Evolutionary conservation across 164 flowering plant species (phyloP), one percentile per base, ranked within the genome.

Genomic region (Berberis vulgaris): DNA sequence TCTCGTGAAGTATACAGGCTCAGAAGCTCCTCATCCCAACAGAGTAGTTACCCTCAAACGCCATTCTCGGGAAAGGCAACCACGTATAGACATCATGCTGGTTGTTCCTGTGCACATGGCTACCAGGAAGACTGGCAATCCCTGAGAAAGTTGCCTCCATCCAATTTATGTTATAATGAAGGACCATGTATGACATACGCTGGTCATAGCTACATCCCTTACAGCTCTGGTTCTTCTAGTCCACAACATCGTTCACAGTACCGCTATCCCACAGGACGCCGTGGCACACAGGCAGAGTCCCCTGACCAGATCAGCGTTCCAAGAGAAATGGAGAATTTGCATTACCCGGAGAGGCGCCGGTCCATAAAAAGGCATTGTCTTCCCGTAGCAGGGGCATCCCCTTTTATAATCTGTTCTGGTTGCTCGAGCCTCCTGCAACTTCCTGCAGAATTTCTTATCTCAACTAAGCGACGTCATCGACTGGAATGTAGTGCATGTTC

Each of bases 371-470:
- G 76, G 40, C 85, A 84, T 64, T 72, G 80, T 63, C 71, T 77
- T 40, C 91, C 96, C 8, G 61, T 85, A 42, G 89, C 86, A 44
- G 88, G 91, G 60, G 98, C 86, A 5, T 83, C 95, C 12, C 98
- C 98, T 42, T 77, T 84, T 64, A 7, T 87, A n/a, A 57, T 72
- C 13, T 92, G 98, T 71, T 70, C 78, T 46, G 55, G 60, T 43
- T 89, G 98, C 79, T 68, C 26, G 26, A 68, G 70, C 57, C 65
- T 76, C 54, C 79, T 89, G 52, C 92, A 82, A 63, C 72, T 92
- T 41, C 98, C 98, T 69, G 83, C 74, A 71, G 92, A 86, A 70
- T 89, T 86, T 75, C 78, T 85, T 11, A 73, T 74, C 49, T 75
- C 76, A 45, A 77, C 65, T 57, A 81, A 72, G 69, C 77, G 76